Base-by-base conservation (phyloP, 108 stramenopile species). In the Hondaea fermentalgiana region DNA sequence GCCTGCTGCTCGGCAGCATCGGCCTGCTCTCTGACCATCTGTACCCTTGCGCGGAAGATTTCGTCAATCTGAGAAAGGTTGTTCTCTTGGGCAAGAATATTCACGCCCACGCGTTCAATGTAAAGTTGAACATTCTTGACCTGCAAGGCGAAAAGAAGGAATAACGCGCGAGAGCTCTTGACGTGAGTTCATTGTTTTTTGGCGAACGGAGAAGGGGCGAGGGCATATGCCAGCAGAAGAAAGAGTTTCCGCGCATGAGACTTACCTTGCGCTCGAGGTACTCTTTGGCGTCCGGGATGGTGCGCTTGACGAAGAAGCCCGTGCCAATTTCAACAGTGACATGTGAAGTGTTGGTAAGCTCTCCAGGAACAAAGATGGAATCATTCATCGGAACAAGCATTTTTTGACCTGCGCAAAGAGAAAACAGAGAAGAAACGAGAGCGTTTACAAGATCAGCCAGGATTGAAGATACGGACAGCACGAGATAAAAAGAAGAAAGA, bases 321-420 rank as follows among this genome's bases (percentile, higher is more conserved):
- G 76, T 83, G 76, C 76, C 76, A 16, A 83, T 83, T 45, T 83
- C 76, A 8, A 83, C 76, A 45, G 76, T 83, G 51, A 83, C 76
- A 23, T 83, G 76, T 28, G 45, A 47, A 3, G 76, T 83, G 76
- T 53, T 53, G 45, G n/a, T 53, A 45, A 83, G 45, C 25, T 47
- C 45, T 0, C 76, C 76, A 6, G 76, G 76, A 8, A 83, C 51
- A 23, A 53, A 83, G 28, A 83, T 47, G 16, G 76, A 83, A 12
- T 53, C 76, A 23, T 47, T 83, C 45, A 83, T 47, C 1, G 76
- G 76, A 12, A 83, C 76, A 8, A 83, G 28, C 76, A 83, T 53
- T 45, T 83, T 83, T 53, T 47, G 51, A 53, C 76, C 76, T 83
- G 76, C 23, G 76, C 28, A 25, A 45, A 12, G 43, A 83, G 6